Conservation (phyloP, 1,284 basidiomycete species). For the Cutaneotrichosporon cavernicola region DNA sequence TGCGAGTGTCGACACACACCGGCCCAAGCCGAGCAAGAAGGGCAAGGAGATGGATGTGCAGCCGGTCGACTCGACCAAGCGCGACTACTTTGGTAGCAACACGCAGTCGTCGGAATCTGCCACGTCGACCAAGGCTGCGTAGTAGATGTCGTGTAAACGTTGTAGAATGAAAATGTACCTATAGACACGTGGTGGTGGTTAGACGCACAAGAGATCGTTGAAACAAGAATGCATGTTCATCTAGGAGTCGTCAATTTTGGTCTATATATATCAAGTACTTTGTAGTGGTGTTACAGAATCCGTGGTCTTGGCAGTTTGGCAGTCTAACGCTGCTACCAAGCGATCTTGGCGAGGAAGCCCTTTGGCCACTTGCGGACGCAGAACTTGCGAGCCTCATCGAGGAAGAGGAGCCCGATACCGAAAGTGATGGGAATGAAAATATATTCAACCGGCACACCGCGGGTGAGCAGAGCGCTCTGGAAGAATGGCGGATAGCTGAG, state of each 20-base stretch:
- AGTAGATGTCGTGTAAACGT: neutral
- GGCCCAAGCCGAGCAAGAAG: conserved; percentile 68
- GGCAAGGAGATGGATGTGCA: conserved; percentile 14
- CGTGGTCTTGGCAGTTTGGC: too few species aligned
- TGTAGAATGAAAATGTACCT: neutral
- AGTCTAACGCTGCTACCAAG: conserved; percentile 45
- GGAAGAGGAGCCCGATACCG: conserved; percentile 36
- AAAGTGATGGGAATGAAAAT: conserved; percentile 58
- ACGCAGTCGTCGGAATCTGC: neutral
- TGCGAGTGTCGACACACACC: conserved; percentile 86
- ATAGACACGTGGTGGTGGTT: neutral
- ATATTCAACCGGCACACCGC: conserved; percentile 58
- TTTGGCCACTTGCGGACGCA: conserved; percentile 49
- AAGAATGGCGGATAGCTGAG: conserved; percentile 61
- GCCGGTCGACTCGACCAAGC: conserved; percentile 17
- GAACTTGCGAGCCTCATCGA: conserved; percentile 55
- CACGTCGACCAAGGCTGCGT: too few species aligned
- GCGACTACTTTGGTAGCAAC: conserved; percentile 23
- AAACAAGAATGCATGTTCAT: too few species aligned
- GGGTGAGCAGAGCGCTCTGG: conserved; percentile 61
- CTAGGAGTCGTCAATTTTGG: too few species aligned
- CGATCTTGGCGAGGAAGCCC: conserved; percentile 50
- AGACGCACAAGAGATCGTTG: too few species aligned
- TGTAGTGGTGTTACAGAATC: too few species aligned
- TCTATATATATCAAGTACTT: too few species aligned